phyloP scores from a whole-genome alignment of 257 asterid species.

The Oldenlandia corymbosa region DNA sequence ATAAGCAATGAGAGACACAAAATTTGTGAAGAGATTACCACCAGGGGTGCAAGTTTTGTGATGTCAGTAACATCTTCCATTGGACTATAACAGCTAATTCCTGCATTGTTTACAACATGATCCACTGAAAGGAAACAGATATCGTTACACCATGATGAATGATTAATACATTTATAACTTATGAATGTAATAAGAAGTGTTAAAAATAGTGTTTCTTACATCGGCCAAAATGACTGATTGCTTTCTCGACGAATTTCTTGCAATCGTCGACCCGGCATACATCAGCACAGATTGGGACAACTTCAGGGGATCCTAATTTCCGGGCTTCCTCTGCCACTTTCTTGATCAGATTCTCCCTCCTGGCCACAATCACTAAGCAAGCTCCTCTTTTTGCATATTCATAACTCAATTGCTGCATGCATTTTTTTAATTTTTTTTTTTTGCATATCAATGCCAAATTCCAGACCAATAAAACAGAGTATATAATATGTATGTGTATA shows the following conservation, averaged over 20 bases:
- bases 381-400: constrained; percentile 70
- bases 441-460: no score
- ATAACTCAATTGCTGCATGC: constrained; percentile 45
- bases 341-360: constrained; percentile 44
- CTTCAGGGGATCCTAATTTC: constrained; percentile 44
- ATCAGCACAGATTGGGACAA: constrained; percentile 38
- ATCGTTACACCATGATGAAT: neutral
- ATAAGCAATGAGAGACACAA: neutral
- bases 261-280: constrained; percentile 53
- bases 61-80: constrained; percentile 40
- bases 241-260: constrained; percentile 38
- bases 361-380: constrained; percentile 46
- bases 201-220: constrained; percentile 18
- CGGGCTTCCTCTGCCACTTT: constrained; percentile 54
- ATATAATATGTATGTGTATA: no score
- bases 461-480: no score
- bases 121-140: constrained; percentile 38
- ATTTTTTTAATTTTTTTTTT: no score
- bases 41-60: constrained; percentile 8
- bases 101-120: constrained; percentile 61
- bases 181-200: no score
- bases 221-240: constrained; percentile 56
- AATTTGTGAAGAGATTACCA: constrained; percentile 1
- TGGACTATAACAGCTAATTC: constrained; percentile 33
- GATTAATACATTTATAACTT: no score